phyloP scores from a whole-genome alignment of 495 filamentous ascomycete species.

The Neurospora terricola region DNA sequence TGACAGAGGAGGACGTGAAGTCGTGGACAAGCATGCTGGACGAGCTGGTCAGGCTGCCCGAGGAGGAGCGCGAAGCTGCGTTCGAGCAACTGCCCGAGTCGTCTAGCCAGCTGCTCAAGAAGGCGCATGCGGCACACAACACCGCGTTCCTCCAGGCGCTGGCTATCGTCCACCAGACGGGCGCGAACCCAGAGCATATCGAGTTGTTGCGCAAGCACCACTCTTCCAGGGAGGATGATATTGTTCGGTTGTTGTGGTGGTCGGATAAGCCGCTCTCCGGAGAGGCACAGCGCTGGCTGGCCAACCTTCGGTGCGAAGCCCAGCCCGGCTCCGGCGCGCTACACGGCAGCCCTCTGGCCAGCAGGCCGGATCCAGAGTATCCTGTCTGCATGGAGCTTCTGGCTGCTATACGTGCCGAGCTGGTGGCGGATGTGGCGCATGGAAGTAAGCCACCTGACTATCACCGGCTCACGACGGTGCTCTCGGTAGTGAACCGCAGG shows the following conservation, averaged over 20 bases:
- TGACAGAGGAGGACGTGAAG: slow-evolving; percentile 10
- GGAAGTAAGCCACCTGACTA: slow-evolving; percentile 13
- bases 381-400: slow-evolving; percentile 24
- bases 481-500: slow-evolving; percentile 27
- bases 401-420: slow-evolving; percentile 25
- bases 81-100: background rate
- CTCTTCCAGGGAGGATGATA: background rate
- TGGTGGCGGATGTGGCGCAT: slow-evolving; percentile 17
- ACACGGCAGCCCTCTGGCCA: slow-evolving; percentile 15
- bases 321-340: background rate
- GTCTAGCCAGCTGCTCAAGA: background rate
- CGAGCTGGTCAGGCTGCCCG: background rate
- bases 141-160: slow-evolving; percentile 10
- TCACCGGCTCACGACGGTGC: slow-evolving; percentile 26
- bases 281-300: slow-evolving; percentile 14
- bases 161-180: slow-evolving; percentile 3
- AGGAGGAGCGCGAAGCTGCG: background rate
- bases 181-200: slow-evolving; percentile 4
- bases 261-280: background rate
- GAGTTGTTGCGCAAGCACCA: slow-evolving; percentile 11
- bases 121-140: slow-evolving; percentile 1
- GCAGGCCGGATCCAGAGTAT: slow-evolving; percentile 16
- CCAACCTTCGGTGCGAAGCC: slow-evolving; percentile 6
- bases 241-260: slow-evolving; percentile 8
- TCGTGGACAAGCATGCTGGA: slow-evolving; percentile 2